These are phyloP conservation scores for Cryptosporidium canis DNA, from an alignment of 169 alveolate species.

Conservation along the genomic window DNA sequence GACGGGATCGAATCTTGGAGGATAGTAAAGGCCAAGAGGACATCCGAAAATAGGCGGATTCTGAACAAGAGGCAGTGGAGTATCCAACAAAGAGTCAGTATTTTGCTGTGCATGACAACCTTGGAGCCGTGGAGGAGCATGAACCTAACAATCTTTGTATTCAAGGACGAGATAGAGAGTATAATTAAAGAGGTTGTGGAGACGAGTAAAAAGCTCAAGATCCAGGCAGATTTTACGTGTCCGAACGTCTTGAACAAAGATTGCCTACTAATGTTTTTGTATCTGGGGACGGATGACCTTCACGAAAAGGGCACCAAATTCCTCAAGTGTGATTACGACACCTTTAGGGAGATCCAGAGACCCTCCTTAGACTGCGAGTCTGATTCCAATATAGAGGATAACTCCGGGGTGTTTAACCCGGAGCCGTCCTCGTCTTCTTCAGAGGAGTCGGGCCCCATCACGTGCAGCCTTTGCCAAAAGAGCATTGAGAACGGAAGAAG, in stretches of 20 bases:
- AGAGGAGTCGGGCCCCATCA: background rate
- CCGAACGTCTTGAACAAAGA: background rate
- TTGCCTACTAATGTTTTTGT: conserved; percentile 13
- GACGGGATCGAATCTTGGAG: conserved; percentile 32
- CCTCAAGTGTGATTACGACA: conserved; percentile 12
- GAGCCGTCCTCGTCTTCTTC: background rate
- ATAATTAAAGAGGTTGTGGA: conserved; percentile 1
- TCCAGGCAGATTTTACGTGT: background rate
- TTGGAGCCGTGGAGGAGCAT: conserved; percentile 54
- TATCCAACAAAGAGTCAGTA: conserved; percentile 57
- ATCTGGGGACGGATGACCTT: background rate
- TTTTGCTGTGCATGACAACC: conserved; percentile 49
- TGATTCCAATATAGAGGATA: conserved; percentile 21
- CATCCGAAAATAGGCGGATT: background rate
- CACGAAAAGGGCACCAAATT: conserved; percentile 16
- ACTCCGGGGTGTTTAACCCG: background rate
- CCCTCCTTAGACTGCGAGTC: background rate
- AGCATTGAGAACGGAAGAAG: conserved; percentile 5
- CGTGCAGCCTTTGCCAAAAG: conserved; percentile 15
- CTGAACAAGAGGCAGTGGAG: conserved; percentile 59
- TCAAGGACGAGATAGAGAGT: background rate
- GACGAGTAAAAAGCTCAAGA: background rate
- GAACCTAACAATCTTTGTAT: conserved; percentile 33
- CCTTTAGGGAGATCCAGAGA: conserved; percentile 14
- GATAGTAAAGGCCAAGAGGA: conserved; percentile 2